phyloP scores from a whole-genome alignment of 495 filamentous ascomycete species.

The Clohesyomyces aquaticus region DNA sequence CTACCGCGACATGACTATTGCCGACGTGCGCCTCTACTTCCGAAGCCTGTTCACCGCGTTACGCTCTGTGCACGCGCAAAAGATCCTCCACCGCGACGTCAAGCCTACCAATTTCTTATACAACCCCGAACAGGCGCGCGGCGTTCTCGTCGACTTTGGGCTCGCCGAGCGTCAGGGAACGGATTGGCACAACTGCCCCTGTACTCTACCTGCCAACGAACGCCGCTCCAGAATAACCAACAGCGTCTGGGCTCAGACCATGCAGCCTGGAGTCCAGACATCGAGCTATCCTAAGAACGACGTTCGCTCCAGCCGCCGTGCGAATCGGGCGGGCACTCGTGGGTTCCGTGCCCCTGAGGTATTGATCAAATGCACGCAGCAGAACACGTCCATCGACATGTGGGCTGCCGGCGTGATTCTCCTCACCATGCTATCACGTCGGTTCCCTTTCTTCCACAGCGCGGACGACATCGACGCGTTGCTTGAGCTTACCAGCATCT shows the following conservation, averaged over 20 bases:
- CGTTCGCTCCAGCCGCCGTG: slow-evolving; percentile 79
- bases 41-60: slow-evolving; percentile 85
- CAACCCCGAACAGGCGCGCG: slow-evolving; percentile 75
- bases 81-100: slow-evolving; percentile 94
- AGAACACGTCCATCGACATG: slow-evolving; percentile 89
- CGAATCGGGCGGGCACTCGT: slow-evolving; percentile 93
- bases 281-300: slow-evolving; percentile 70
- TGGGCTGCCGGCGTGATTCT: slow-evolving; percentile 97
- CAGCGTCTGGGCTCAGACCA: slow-evolving; percentile 47
- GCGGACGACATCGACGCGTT: slow-evolving; percentile 95
- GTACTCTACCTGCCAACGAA: slow-evolving; percentile 55
- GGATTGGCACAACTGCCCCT: slow-evolving; percentile 75
- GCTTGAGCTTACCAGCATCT: slow-evolving; percentile 95
- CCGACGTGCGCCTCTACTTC: slow-evolving; percentile 87
- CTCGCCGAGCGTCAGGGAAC: slow-evolving; percentile 81
- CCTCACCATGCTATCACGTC: slow-evolving; percentile 81
- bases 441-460: slow-evolving; percentile 98
- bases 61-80: slow-evolving; percentile 74
- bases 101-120: slow-evolving; percentile 99
- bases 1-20: slow-evolving; percentile 81
- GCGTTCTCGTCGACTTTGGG: slow-evolving; percentile 95
- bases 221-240: slow-evolving; percentile 44
- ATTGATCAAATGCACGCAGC: slow-evolving; percentile 93
- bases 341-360: slow-evolving; percentile 97
- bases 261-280: slow-evolving; percentile 47